Percentiles rank a stretch among this genome's conserved stretches.
phyloP scores from a whole-genome alignment of 257 asterid genomes.

The Penstemon barbatus region DNA sequence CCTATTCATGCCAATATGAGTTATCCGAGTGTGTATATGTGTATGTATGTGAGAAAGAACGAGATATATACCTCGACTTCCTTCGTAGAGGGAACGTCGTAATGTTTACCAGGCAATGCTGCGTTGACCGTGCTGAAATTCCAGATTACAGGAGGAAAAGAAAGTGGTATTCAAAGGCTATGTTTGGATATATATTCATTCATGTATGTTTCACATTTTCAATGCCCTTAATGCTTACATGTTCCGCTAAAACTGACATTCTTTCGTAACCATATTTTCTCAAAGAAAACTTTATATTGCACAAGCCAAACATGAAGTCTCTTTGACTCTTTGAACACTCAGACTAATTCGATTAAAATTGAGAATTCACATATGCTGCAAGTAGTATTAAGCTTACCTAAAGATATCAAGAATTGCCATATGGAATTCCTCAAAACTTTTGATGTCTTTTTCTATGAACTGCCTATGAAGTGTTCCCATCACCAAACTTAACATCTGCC shows the following conservation, averaged over 20 bases:
- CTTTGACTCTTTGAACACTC: too few species aligned
- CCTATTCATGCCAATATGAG: slow-evolving; percentile 34
- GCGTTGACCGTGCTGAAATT: slow-evolving; percentile 62
- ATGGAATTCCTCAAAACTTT: slow-evolving; percentile 55
- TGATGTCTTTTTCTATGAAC: slow-evolving; percentile 54
- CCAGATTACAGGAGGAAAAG: background rate
- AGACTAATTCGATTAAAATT: background rate
- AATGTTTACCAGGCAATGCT: slow-evolving; percentile 90
- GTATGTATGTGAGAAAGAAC: slow-evolving; percentile 19
- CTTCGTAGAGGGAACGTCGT: slow-evolving; percentile 52
- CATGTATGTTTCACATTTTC: too few species aligned
- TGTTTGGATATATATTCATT: too few species aligned
- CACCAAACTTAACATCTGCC: slow-evolving; percentile 56
- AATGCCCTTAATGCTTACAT: too few species aligned
- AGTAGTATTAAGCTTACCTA: slow-evolving; percentile 37
- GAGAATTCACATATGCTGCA: background rate
- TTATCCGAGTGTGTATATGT: slow-evolving; percentile 17
- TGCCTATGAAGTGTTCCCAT: slow-evolving; percentile 68
- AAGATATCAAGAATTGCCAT: slow-evolving; percentile 71
- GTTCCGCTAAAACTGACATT: too few species aligned
- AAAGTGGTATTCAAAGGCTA: background rate
- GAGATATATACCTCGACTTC: slow-evolving; percentile 58
- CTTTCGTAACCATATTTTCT: too few species aligned
- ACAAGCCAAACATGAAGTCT: too few species aligned
- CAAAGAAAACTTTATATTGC: background rate